phyloP scores from a whole-genome alignment of 2,329 filamentous ascomycete genomes.

The Dactylellina haptotyla region DNA sequence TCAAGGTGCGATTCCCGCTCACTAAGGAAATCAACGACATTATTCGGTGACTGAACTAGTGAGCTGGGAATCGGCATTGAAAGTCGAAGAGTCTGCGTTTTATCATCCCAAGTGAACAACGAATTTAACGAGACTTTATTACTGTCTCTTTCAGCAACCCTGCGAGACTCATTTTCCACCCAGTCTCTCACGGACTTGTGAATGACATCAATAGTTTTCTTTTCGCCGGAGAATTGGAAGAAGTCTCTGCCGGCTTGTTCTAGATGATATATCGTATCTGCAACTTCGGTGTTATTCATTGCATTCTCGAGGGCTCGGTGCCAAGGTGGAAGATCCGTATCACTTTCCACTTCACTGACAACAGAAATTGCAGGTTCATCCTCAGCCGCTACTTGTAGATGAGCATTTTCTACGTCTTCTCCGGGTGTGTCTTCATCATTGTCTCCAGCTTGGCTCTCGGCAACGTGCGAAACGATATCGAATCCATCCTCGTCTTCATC shows the following conservation, averaged over 20 bases:
- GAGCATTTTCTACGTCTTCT: not conserved
- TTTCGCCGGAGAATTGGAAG: conserved; percentile 48
- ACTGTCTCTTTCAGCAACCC: conserved; percentile 31
- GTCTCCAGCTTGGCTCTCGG: not conserved
- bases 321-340: conserved; percentile 11
- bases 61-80: conserved; percentile 40
- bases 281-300: conserved; percentile 45
- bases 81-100: conserved; percentile 33
- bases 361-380: conserved; percentile 35
- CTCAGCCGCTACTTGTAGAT: conserved; percentile 1
- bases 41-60: conserved; percentile 33
- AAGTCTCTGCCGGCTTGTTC: conserved; percentile 51
- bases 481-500: conserved; percentile 22
- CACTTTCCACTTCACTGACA: conserved; percentile 5
- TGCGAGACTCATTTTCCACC: conserved; percentile 47
- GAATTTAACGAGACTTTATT: conserved; percentile 36
- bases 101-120: conserved; percentile 47
- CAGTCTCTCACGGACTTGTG: conserved; percentile 53
- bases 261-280: conserved; percentile 49
- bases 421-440: not conserved
- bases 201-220: conserved; percentile 43
- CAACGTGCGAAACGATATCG: conserved; percentile 11
- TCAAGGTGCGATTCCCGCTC: conserved; percentile 45
- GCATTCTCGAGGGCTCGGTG: conserved; percentile 23
- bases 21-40: conserved; percentile 41